Evolutionary conservation across 179 eudicot species (phyloP).

Genomic region (Drosera spatulata): DNA sequence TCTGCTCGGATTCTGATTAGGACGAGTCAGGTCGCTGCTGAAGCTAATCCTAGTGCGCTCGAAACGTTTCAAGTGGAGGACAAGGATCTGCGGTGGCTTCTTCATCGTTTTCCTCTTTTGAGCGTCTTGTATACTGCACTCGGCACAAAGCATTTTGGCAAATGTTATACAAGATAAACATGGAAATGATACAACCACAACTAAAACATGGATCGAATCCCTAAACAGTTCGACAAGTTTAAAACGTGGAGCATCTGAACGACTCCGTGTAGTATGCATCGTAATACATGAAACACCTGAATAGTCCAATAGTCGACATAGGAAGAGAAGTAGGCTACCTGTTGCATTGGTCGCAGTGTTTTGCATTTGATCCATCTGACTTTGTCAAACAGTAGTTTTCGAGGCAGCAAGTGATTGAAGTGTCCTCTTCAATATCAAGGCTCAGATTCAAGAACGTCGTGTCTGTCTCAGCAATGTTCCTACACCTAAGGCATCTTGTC

Average conservation of each 20-base stretch:
- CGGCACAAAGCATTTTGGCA: too few species aligned
- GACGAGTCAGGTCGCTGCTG: slow-evolving; percentile 43
- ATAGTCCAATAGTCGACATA: too few species aligned
- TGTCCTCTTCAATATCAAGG: slow-evolving; percentile 79
- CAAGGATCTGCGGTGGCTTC: slow-evolving; percentile 62
- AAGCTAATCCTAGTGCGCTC: slow-evolving; percentile 23
- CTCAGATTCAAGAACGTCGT: slow-evolving; percentile 15
- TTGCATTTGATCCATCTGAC: slow-evolving; percentile 69
- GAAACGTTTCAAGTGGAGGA: slow-evolving; percentile 63
- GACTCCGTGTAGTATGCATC: too few species aligned
- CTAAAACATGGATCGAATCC: too few species aligned
- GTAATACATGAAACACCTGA: too few species aligned
- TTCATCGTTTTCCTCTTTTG: slow-evolving; percentile 79
- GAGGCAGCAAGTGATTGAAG: slow-evolving; percentile 76
- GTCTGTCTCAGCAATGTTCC: slow-evolving; percentile 79
- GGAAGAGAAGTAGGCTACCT: slow-evolving; percentile 22
- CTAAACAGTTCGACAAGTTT: too few species aligned
- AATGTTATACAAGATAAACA: too few species aligned
- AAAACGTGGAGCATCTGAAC: too few species aligned
- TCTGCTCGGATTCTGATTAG: too few species aligned
- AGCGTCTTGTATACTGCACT: slow-evolving; percentile 65
- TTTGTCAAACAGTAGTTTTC: slow-evolving; percentile 77
- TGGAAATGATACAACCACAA: too few species aligned
- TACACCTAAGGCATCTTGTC: slow-evolving; percentile 72
- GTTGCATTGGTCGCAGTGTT: slow-evolving; percentile 78